Conservation (phyloP, 352 stramenopile genomes). For the Phytophthora litchii region DNA sequence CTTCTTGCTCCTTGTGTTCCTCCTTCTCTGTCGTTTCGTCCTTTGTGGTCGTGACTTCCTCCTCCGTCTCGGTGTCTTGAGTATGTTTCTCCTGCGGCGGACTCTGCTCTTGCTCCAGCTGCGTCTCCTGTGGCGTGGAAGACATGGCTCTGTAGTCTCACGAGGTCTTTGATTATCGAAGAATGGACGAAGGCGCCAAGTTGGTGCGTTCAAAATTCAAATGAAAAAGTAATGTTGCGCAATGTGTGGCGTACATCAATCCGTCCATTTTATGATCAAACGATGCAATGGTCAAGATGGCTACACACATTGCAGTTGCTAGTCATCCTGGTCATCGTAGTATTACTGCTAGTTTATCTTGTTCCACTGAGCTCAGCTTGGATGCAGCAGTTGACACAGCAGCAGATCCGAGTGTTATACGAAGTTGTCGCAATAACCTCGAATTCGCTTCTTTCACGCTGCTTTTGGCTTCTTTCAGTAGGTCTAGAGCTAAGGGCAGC, state of each 20-base stretch:
- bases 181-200: slow-evolving; percentile 18
- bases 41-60: slow-evolving; percentile 4
- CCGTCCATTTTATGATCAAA: neutral
- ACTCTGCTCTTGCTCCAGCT: slow-evolving; percentile 1
- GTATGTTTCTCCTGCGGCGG: slow-evolving; percentile 4
- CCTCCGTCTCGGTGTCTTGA: slow-evolving; percentile 12
- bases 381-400: slow-evolving; percentile 29
- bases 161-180: slow-evolving; percentile 6
- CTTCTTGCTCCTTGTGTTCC: neutral
- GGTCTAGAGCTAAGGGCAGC: slow-evolving; percentile 66
- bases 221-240: slow-evolving; percentile 13
- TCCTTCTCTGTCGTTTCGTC: slow-evolving; percentile 1
- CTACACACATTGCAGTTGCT: slow-evolving; percentile 12
- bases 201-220: slow-evolving; percentile 32
- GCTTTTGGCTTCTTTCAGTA: slow-evolving; percentile 80
- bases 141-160: slow-evolving; percentile 14
- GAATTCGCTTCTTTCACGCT: slow-evolving; percentile 71
- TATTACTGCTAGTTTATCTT: slow-evolving; percentile 57
- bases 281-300: neutral
- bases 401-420: slow-evolving; percentile 20
- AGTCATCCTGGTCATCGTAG: slow-evolving; percentile 33
- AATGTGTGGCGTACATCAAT: neutral
- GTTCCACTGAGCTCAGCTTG: slow-evolving; percentile 60
- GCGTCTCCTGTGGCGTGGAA: neutral
- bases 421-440: slow-evolving; percentile 43